A percentile compares a stretch with the other conserved stretches of the same genome.
Conservation (phyloP, 176 grass and related monocot species). For the Carex cristatella region DNA sequence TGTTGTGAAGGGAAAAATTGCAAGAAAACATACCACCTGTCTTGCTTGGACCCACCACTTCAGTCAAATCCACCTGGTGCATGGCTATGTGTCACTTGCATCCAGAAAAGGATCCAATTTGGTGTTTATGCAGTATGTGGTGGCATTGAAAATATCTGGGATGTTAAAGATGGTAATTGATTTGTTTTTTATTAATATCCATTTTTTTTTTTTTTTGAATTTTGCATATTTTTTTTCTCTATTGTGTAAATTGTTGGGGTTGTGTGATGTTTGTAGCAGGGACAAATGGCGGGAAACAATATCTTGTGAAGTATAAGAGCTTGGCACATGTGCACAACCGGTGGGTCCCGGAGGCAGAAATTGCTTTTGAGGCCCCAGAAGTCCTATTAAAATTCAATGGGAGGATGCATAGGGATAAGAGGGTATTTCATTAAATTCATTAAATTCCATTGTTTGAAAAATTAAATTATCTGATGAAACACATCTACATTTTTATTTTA, state of each 20-base stretch:
- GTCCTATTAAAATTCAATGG: slow-evolving; percentile 62
- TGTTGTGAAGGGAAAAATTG: slow-evolving; percentile 66
- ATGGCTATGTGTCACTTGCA: slow-evolving; percentile 63
- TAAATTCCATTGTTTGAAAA: too few relatives aligned
- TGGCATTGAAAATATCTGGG: slow-evolving; percentile 69
- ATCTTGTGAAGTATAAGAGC: slow-evolving; percentile 85
- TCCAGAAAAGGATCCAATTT: slow-evolving; percentile 61
- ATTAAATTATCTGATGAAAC: too few relatives aligned
- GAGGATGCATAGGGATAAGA: slow-evolving; percentile 57
- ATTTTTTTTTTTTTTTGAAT: slow-evolving; percentile 16
- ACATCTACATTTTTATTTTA: too few relatives aligned
- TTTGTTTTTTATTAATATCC: background rate
- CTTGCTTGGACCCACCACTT: slow-evolving; percentile 64
- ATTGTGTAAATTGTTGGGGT: background rate
- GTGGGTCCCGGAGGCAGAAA: slow-evolving; percentile 62
- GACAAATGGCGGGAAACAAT: slow-evolving; percentile 41
- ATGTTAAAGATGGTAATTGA: slow-evolving; percentile 73
- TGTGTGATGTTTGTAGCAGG: slow-evolving; percentile 29
- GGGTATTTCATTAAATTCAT: slow-evolving; percentile 27
- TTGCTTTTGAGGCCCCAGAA: slow-evolving; percentile 45
- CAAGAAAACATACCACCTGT: slow-evolving; percentile 53
- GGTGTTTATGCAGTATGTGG: slow-evolving; percentile 55
- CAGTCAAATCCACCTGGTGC: slow-evolving; percentile 40
- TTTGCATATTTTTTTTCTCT: background rate
- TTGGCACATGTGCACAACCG: slow-evolving; percentile 79